Evolutionary conservation across 176 grass and related monocot species (phyloP).

Genomic region (Oryza glumipatula): DNA sequence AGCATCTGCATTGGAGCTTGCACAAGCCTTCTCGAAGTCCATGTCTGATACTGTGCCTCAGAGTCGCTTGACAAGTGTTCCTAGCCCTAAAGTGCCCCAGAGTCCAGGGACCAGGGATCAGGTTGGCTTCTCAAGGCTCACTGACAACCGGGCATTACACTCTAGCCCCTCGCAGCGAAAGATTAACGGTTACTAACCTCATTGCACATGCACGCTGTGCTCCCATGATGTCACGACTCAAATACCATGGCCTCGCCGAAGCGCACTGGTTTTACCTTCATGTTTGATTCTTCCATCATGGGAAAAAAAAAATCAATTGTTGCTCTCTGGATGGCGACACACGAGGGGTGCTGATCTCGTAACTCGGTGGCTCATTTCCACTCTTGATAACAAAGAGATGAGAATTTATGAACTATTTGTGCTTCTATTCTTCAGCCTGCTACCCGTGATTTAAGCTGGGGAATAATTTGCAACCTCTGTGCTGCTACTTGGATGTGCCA

Average conservation of each 20-base stretch:
- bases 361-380: slow-evolving; percentile 44
- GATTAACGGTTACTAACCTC: slow-evolving; percentile 90
- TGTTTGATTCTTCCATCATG: slow-evolving; percentile 35
- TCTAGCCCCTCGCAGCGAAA: slow-evolving; percentile 60
- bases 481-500: slow-evolving; percentile 24
- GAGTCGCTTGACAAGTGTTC: slow-evolving; percentile 49
- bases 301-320: slow-evolving; percentile 31
- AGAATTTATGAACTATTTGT: slow-evolving; percentile 41
- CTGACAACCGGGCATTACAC: slow-evolving; percentile 47
- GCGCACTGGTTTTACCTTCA: slow-evolving; percentile 32
- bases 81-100: slow-evolving; percentile 48
- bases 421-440: slow-evolving; percentile 33
- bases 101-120: slow-evolving; percentile 54
- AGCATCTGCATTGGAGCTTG: slow-evolving; percentile 78
- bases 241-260: slow-evolving; percentile 44
- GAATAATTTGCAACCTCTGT: slow-evolving; percentile 47
- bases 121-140: slow-evolving; percentile 65
- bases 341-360: slow-evolving; percentile 11
- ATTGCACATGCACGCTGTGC: slow-evolving; percentile 29
- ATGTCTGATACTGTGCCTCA: slow-evolving; percentile 53
- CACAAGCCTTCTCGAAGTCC: slow-evolving; percentile 91
- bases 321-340: slow-evolving; percentile 21
- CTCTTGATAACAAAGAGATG: slow-evolving; percentile 35
- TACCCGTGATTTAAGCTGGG: slow-evolving; percentile 31
- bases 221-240: slow-evolving; percentile 26